Conservation (phyloP, 495 filamentous ascomycete species). For the Annulohypoxylon bovei region DNA sequence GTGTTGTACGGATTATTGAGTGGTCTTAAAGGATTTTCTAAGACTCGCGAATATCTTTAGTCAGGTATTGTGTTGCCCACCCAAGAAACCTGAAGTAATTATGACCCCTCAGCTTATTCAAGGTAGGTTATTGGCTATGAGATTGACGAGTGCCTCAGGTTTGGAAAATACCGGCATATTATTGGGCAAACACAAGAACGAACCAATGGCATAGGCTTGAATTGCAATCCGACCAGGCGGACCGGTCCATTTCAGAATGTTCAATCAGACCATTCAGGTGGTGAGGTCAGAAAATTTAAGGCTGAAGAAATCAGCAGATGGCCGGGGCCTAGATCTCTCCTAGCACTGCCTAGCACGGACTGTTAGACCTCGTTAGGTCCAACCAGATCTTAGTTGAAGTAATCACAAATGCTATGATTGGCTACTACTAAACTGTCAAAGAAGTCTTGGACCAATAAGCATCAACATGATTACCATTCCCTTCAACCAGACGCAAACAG, state of each 20-base stretch:
- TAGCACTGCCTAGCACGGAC: not conserved
- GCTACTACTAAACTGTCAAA: not conserved
- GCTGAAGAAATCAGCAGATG: slow-evolving; percentile 19
- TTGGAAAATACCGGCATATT: not conserved
- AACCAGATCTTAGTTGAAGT: slow-evolving; percentile 10
- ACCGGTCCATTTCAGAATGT: not conserved
- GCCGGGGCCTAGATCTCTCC: slow-evolving; percentile 13
- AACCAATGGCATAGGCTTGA: slow-evolving; percentile 16
- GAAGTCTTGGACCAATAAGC: slow-evolving; percentile 25
- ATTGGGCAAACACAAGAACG: slow-evolving; percentile 7
- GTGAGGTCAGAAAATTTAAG: slow-evolving; percentile 14
- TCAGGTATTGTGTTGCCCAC: not conserved
- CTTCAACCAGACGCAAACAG: slow-evolving; percentile 12
- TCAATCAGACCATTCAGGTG: slow-evolving; percentile 24
- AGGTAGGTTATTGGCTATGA: not conserved
- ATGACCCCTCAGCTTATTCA: not conserved
- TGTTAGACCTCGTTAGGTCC: not conserved
- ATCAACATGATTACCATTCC: slow-evolving; percentile 35
- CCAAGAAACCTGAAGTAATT: not conserved
- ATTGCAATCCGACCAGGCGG: not conserved
- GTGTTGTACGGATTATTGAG: not conserved
- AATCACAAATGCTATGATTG: slow-evolving; percentile 36
- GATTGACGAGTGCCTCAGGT: not conserved
- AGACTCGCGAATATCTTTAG: not conserved
- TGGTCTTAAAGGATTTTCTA: not conserved